Evolutionary conservation across 345 rosid genomes (phyloP), one percentile per base, ranked within the genome.

Genomic region (Salix suchowensis): DNA sequence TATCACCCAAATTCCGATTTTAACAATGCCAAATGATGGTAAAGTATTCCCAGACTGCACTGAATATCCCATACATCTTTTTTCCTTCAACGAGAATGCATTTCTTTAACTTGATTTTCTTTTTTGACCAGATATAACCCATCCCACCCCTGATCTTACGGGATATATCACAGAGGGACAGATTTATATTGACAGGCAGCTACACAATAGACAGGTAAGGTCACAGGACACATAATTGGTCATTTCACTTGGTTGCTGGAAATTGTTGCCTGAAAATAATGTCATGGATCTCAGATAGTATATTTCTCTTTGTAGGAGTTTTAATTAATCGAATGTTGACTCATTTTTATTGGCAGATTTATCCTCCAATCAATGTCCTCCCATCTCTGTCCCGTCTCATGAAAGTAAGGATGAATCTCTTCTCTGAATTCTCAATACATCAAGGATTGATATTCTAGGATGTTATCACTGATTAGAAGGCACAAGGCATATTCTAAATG

Each of bases 1-100:
- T 73, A 96, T 96, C 74, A 96, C 98, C 32, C 98, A 96, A 74
- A 96, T 96, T 81, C 99, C 99, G 26, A 96, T 96, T 85, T 86
- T 96, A 62, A 96, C 99, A 46, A 96, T 96, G 99, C 99, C 99
- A 19, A 96, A 96, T 82, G 99, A 96, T 61, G 99, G 99, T 94
- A 86, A 77, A 77, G 61, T 61, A 13, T 65, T 48, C 34, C 66
- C 68, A 52, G 65, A 74, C 65, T 28, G 21, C 42, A 36, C 72
- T 66, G 42, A 21, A n/a, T 64, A 70, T 67, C 61, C 61, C 26
- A 62, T 50, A n/a, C 15, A 69, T 1, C 6, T 24, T 36, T 76
- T 66, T 46, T 77, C 39, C 66, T 81, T 74, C 46, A 13, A 23
- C 71, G 13, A 34, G n/a, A 50, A 61, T 36, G 23, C 66, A 61